Base-by-base conservation (phyloP, 805 yeast genomes). In the Deakozyma indianensis region DNA sequence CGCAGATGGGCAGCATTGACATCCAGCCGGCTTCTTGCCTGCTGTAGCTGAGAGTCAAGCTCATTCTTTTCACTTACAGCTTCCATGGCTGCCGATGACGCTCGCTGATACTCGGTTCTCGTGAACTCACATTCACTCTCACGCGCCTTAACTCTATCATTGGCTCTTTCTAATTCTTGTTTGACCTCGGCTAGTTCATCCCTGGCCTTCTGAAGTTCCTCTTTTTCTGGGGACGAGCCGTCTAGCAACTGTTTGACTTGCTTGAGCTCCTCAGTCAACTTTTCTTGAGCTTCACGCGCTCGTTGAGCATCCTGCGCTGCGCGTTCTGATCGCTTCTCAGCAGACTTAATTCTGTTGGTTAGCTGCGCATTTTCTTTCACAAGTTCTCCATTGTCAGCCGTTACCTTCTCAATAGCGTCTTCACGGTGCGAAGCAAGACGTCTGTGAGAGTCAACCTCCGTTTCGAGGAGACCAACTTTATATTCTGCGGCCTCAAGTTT, bases 91-190 rank as follows among this genome's bases (percentile, higher is more conserved):
- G 61, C 54, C 3, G 51, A 46, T 1, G 58, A 51, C 4, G 64
- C 63, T 47, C 51, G 52, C 41, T 57, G 57, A 35, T 55, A 58
- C 45, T 58, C 61, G 5, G 46, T 44, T 4, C 55, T 50, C 54
- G 56, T 80, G 59, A 83, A 86, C 43, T 67, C 73, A 42, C 69
- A 72, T 53, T 87, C 95, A 28, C 74, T 76, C 1, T 60, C 59
- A 40, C 69, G 68, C 3, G 78, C 67, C 22, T 69, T 70, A 1
- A 71, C 54, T 49, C 69, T 69, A 14, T 64, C 60, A n/a, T 70
- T 60, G 41, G 70, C 60, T 23, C 61, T 67, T 25, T 63, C 61
- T 2, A 80, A 63, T 43, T 71, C 66, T 4, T 67, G 69, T 46
- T 71, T 69, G 27, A 77, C 53, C 7, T 67, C 66, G 56, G 71